These are phyloP conservation scores for Linnemannia hyalina DNA, from an alignment of 192 early-diverging fungal genomes.

Conservation along the genomic window DNA sequence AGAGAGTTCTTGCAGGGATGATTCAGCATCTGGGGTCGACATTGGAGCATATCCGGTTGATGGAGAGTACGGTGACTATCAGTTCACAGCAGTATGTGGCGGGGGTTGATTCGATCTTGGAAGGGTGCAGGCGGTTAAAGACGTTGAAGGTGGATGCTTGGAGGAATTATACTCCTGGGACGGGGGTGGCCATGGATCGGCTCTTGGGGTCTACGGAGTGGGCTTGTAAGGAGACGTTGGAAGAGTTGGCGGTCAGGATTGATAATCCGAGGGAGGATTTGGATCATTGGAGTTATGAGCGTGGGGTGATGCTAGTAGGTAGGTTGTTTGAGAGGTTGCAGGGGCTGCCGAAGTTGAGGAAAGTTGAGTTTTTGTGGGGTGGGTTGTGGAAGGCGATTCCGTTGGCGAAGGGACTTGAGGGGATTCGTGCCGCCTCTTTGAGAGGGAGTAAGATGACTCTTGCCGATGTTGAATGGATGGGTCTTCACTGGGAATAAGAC, in stretches of 20 bases:
- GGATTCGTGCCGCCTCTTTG: not conserved
- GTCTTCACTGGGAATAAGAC: not conserved
- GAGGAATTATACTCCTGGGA: not conserved
- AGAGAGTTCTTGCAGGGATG: not conserved
- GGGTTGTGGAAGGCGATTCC: not conserved
- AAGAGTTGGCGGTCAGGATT: not conserved
- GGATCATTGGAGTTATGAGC: not conserved
- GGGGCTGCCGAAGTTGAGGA: not conserved
- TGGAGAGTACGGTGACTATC: not conserved
- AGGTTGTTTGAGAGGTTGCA: not conserved
- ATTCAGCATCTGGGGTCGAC: not conserved
- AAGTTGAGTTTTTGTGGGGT: not conserved
- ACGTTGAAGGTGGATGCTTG: not conserved
- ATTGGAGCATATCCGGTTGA: not conserved
- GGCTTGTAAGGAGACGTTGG: not conserved
- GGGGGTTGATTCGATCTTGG: not conserved
- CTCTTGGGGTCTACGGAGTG: not conserved
- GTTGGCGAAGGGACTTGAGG: not conserved
- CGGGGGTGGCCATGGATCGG: not conserved
- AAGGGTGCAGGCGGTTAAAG: not conserved
- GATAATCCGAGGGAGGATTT: not conserved
- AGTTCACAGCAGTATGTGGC: not conserved
- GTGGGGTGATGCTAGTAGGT: not conserved
- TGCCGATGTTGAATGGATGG: not conserved
- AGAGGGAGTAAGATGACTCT: not conserved